phyloP scores from a whole-genome alignment of 2,329 filamentous ascomycete species.

The Botrytis aclada region DNA sequence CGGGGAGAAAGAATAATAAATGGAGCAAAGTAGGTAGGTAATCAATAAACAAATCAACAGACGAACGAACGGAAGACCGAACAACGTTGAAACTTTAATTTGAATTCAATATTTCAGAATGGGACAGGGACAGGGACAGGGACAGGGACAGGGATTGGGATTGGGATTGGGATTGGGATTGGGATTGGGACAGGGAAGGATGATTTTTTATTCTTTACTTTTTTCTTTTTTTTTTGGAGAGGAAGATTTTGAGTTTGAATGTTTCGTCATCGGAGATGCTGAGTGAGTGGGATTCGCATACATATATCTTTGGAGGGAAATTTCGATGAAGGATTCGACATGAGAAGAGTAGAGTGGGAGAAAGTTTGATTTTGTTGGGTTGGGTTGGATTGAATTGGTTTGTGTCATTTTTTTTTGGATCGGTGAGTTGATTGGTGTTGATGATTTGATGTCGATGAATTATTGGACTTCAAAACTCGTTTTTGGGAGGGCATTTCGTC shows the following conservation, averaged over 20 bases:
- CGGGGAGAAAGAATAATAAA: background rate
- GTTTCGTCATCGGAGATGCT: background rate
- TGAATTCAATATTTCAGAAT: background rate
- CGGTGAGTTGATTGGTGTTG: background rate
- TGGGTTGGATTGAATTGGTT: too few relatives aligned
- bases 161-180: background rate
- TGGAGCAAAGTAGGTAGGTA: too few relatives aligned
- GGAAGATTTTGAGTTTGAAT: background rate
- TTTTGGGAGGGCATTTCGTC: background rate
- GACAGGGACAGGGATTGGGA: too few relatives aligned
- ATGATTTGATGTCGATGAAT: background rate
- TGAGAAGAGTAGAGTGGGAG: too few relatives aligned
- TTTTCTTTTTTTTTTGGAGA: background rate
- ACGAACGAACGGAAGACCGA: too few relatives aligned
- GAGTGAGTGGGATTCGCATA: background rate
- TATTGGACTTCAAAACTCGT: background rate
- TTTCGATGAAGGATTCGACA: background rate
- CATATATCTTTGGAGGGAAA: background rate
- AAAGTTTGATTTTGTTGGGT: background rate
- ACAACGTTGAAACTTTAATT: constrained; percentile 1
- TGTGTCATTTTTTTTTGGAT: background rate
- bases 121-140: background rate
- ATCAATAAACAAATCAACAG: too few relatives aligned
- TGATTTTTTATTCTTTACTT: too few relatives aligned
- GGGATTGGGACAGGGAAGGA: background rate